Conservation (phyloP, 176 grass and related monocot genomes). For the Canna indica region DNA sequence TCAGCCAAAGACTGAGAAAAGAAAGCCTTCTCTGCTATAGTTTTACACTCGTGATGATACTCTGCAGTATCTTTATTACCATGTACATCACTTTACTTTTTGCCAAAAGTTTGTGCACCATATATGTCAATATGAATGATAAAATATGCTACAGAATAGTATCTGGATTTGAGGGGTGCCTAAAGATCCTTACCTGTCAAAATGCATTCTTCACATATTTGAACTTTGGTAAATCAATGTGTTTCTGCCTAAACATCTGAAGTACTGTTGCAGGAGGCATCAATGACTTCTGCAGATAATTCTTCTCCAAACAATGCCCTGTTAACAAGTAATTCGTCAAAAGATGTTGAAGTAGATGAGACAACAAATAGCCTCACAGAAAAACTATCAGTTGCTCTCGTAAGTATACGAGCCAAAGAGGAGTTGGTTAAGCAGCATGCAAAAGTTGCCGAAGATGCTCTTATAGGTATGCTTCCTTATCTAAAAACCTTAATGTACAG, state of each 20-base stretch:
- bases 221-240: neutral
- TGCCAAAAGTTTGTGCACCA: neutral
- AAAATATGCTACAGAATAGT: neutral
- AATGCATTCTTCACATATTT: neutral
- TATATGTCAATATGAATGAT: neutral
- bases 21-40: neutral
- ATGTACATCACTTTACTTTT: neutral
- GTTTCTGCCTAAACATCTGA: neutral
- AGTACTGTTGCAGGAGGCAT: constrained; percentile 11
- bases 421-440: constrained; percentile 19
- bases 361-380: constrained; percentile 4
- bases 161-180: neutral
- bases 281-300: neutral
- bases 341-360: neutral
- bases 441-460: constrained; percentile 19
- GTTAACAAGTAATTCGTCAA: neutral
- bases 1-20: neutral
- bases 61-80: neutral
- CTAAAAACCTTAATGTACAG: neutral
- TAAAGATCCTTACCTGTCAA: neutral
- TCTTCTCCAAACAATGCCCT: neutral
- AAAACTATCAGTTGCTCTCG: constrained; percentile 13
- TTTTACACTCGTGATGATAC: neutral
- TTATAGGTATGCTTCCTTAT: constrained; percentile 6
- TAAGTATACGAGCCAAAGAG: constrained; percentile 6